These are phyloP conservation scores for Solanum chaucha DNA, from an alignment of 257 asterid species.

Conservation along the genomic window DNA sequence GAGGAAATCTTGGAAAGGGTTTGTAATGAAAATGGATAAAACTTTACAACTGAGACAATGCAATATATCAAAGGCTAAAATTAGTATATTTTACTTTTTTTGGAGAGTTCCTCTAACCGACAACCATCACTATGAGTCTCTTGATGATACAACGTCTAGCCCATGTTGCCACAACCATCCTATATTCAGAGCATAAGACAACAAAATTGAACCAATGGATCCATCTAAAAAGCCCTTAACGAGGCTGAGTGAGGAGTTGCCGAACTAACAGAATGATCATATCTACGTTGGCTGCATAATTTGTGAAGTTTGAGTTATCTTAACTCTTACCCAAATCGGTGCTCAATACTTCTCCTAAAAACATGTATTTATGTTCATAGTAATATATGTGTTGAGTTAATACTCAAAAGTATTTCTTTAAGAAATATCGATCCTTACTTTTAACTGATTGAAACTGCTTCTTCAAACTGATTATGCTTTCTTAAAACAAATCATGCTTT, in stretches of 20 bases:
- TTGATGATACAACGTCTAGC: not conserved
- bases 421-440: no score
- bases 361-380: not conserved
- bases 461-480: no score
- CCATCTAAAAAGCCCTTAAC: not conserved
- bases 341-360: not conserved
- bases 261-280: not conserved
- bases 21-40: no score
- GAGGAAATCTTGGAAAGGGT: no score
- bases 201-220: fast-evolving
- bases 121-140: not conserved
- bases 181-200: no score
- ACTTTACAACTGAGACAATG: not conserved
- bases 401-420: no score
- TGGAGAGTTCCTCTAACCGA: not conserved
- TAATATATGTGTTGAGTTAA: no score
- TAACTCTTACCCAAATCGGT: not conserved
- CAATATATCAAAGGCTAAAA: not conserved
- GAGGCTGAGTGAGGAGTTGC: not conserved
- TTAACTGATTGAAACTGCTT: no score
- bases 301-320: not conserved
- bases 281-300: not conserved
- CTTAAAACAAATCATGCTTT: no score
- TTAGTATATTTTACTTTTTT: no score
- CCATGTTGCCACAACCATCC: not conserved